phyloP scores from a whole-genome alignment of 768 basidiomycete species.

The Stropharia rugosoannulata region DNA sequence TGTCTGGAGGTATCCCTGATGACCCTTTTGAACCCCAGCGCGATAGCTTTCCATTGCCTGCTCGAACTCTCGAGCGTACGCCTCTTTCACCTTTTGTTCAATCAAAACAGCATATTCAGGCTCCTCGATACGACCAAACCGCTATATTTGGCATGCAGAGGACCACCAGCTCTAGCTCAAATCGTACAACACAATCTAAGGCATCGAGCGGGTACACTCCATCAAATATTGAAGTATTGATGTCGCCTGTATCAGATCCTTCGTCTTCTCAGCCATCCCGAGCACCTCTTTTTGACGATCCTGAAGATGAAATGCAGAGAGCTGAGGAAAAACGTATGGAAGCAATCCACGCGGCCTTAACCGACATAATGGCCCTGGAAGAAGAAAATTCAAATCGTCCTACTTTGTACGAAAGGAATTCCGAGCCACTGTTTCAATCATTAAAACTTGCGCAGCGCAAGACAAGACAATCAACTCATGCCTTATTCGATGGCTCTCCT shows the following conservation, averaged over 20 bases:
- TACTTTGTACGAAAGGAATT: conserved; percentile 16
- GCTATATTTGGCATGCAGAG: conserved; percentile 38
- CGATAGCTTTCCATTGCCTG: conserved; percentile 8
- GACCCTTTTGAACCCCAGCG: conserved; percentile 23
- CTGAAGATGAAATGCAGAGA: conserved; percentile 67
- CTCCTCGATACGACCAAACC: conserved; percentile 34
- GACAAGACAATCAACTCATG: conserved; percentile 11
- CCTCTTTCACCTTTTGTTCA: conserved; percentile 11
- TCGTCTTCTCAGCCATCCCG: conserved; percentile 51
- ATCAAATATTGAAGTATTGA: conserved; percentile 78
- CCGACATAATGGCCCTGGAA: conserved; percentile 92
- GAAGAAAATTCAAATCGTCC: conserved; percentile 21
- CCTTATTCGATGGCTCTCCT: conserved; percentile 12
- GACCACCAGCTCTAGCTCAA: conserved; percentile 39
- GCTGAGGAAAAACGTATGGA: conserved; percentile 87
- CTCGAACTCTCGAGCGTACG: conserved; percentile 9
- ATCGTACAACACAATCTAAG: conserved; percentile 30
- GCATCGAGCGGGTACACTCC: conserved; percentile 23
- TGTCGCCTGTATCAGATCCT: conserved; percentile 63
- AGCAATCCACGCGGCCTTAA: conserved; percentile 94
- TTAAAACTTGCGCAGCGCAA: conserved; percentile 15
- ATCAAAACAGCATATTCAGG: conserved; percentile 13
- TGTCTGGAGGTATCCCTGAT: conserved; percentile 15
- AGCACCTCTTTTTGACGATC: conserved; percentile 80
- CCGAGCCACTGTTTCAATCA: conserved; percentile 25